These are phyloP conservation scores for Blastocystis sp. DNA, from an alignment of 352 stramenopile species.

Conservation along the genomic window DNA sequence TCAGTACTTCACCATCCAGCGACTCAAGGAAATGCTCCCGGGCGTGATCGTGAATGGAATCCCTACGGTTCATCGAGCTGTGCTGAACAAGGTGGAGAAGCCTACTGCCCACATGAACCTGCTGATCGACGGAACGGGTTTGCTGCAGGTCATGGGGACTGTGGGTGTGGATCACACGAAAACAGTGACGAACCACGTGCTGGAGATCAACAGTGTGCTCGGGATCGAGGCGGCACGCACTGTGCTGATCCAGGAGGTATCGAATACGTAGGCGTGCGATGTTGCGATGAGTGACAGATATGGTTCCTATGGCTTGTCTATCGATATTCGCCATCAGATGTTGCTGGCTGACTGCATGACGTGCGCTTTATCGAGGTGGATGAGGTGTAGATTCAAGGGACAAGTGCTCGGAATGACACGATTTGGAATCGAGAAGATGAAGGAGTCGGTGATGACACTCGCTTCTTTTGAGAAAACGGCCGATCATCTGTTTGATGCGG, in stretches of 20 bases:
- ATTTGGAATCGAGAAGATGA: slow-evolving; percentile 99
- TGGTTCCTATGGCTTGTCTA: slow-evolving; percentile 96
- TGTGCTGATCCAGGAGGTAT: slow-evolving; percentile 92
- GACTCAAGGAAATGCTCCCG: slow-evolving; percentile 86
- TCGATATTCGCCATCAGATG: slow-evolving; percentile 96
- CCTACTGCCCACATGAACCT: slow-evolving; percentile 80
- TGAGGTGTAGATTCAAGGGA: slow-evolving; percentile 75
- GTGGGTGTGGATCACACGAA: slow-evolving; percentile 87
- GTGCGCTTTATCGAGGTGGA: slow-evolving; percentile 70
- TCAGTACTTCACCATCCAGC: slow-evolving; percentile 85
- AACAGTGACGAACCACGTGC: slow-evolving; percentile 96
- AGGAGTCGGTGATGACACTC: slow-evolving; percentile 97
- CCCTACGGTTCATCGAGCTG: slow-evolving; percentile 87
- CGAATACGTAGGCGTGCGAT: slow-evolving; percentile 76
- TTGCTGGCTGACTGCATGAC: slow-evolving; percentile 99
- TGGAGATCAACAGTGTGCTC: slow-evolving; percentile 87
- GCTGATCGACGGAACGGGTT: slow-evolving; percentile 93
- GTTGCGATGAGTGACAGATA: slow-evolving; percentile 65
- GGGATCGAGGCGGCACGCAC: slow-evolving; percentile 94
- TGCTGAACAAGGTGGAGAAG: slow-evolving; percentile 94
- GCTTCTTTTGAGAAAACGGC: slow-evolving; percentile 98
- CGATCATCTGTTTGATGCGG: slow-evolving; percentile 98
- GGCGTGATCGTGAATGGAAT: slow-evolving; percentile 96
- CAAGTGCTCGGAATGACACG: slow-evolving; percentile 82
- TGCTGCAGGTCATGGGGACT: slow-evolving; percentile 93